phyloP scores from a whole-genome alignment of 768 basidiomycete species.

The Mycena indigotica region DNA sequence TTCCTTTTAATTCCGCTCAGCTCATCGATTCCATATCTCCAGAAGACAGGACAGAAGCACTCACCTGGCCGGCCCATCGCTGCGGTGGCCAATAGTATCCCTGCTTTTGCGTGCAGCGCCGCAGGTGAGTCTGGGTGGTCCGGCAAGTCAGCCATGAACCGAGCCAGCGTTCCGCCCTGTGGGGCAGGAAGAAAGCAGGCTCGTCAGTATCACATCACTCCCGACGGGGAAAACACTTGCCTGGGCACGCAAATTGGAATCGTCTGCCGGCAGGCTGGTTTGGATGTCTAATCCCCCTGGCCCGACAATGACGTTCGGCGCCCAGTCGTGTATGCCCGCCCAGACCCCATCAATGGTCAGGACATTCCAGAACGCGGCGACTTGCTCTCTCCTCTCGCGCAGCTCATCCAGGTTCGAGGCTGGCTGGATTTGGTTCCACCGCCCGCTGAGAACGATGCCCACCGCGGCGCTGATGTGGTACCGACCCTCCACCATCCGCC shows the following conservation, averaged over 20 bases:
- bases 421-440: slow-evolving; percentile 25
- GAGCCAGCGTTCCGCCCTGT: slow-evolving; percentile 9
- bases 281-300: slow-evolving; percentile 19
- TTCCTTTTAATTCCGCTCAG: too few relatives aligned
- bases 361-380: slow-evolving; percentile 15
- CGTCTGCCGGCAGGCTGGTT: slow-evolving; percentile 19
- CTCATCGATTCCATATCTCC: too few relatives aligned
- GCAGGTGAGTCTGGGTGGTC: slow-evolving; percentile 1
- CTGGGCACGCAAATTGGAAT: slow-evolving; percentile 6
- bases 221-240: background rate
- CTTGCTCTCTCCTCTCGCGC: background rate
- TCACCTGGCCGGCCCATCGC: too few relatives aligned
- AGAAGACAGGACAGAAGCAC: too few relatives aligned
- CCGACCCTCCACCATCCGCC: slow-evolving; percentile 43
- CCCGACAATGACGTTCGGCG: slow-evolving; percentile 37
- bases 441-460: slow-evolving; percentile 30
- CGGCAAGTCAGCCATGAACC: slow-evolving; percentile 4
- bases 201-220: too few relatives aligned
- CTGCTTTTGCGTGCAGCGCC: slow-evolving; percentile 8
- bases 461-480: slow-evolving; percentile 44
- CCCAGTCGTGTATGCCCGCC: slow-evolving; percentile 35
- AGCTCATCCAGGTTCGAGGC: background rate
- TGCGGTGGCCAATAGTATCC: slow-evolving; percentile 29
- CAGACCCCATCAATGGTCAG: slow-evolving; percentile 40
- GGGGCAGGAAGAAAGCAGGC: too few relatives aligned